Percentiles rank a stretch among this genome's conserved stretches.
These are phyloP conservation scores for Boletus tomentosulus DNA, from an alignment of 768 basidiomycete species.

Conservation along the genomic window DNA sequence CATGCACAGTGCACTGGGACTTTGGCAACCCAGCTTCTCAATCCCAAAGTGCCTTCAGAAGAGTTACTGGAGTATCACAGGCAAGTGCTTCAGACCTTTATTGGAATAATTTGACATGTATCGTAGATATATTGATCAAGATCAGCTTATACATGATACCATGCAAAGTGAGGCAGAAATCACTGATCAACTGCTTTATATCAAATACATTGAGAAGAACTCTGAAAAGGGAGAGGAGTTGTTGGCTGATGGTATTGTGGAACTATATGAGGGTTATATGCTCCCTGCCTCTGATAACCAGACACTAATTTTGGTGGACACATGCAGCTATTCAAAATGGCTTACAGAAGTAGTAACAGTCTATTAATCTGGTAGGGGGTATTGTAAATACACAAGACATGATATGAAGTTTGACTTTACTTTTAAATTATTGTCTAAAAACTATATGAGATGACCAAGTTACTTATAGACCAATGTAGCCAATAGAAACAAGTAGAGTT, in stretches of 20 bases:
- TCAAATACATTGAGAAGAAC: slow-evolving; percentile 44
- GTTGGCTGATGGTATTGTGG: slow-evolving; percentile 11
- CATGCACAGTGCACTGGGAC: slow-evolving; percentile 47
- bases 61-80: slow-evolving; percentile 74
- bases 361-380: not conserved
- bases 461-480: too few species aligned
- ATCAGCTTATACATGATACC: slow-evolving; percentile 57
- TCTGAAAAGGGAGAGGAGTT: slow-evolving; percentile 16
- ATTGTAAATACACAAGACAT: too few species aligned
- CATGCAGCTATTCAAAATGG: slow-evolving; percentile 20
- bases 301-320: slow-evolving; percentile 2
- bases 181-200: slow-evolving; percentile 57
- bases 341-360: slow-evolving; percentile 8
- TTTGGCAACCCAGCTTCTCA: slow-evolving; percentile 53
- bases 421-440: too few species aligned
- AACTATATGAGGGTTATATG: slow-evolving; percentile 20
- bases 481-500: too few species aligned
- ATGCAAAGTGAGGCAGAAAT: slow-evolving; percentile 51
- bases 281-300: slow-evolving; percentile 9
- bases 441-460: too few species aligned
- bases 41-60: slow-evolving; percentile 58
- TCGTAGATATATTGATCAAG: slow-evolving; percentile 69
- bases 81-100: slow-evolving; percentile 32
- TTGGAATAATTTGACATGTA: not conserved
- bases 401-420: too few species aligned